phyloP scores from a whole-genome alignment of 1,284 basidiomycete species.

The Lentinula novae-zelandiae region DNA sequence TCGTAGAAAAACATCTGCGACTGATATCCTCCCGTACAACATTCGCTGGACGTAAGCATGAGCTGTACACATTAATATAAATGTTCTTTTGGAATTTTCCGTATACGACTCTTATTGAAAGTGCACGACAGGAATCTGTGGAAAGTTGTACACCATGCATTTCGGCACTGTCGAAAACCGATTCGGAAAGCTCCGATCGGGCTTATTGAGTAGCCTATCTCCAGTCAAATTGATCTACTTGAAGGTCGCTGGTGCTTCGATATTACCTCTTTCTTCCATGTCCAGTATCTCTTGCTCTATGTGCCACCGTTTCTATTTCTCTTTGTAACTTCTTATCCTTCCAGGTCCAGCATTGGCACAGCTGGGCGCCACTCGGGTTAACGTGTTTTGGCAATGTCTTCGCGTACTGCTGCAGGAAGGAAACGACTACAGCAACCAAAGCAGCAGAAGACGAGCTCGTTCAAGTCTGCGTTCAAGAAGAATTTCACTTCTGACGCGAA shows the following conservation, averaged over 20 bases:
- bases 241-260: neutral
- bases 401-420: constrained; percentile 12
- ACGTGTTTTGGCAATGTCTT: constrained; percentile 9
- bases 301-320: neutral
- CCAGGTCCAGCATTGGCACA: neutral
- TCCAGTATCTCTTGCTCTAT: neutral
- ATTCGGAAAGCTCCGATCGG: neutral
- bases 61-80: neutral
- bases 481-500: neutral
- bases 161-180: neutral
- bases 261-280: neutral
- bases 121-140: neutral
- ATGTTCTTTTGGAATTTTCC: neutral
- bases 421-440: constrained; percentile 8
- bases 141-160: neutral
- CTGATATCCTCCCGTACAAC: neutral
- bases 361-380: neutral
- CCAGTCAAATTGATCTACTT: no score
- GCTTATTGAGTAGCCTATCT: neutral
- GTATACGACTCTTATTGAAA: neutral
- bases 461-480: constrained; percentile 2
- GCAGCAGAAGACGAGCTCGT: neutral
- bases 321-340: neutral
- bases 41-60: neutral
- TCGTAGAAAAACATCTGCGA: neutral